Evolutionary conservation across 2,329 filamentous ascomycete genomes (phyloP).

Genomic region (Trichoderma harzianum): DNA sequence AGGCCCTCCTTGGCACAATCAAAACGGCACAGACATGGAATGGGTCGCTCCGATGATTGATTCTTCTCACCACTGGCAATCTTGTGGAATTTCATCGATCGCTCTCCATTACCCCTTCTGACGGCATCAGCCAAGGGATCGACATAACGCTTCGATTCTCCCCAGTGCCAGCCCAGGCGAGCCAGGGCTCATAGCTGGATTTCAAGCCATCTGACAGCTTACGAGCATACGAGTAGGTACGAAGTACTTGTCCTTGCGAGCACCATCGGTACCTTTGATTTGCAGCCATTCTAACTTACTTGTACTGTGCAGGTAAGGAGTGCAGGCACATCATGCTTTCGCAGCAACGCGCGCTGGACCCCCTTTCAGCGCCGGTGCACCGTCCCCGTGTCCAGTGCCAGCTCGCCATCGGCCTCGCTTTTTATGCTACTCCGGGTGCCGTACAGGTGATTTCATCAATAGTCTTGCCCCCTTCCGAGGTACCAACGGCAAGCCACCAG

Average conservation of each 20-base stretch:
- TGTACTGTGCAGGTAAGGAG: background rate
- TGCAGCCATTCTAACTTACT: background rate
- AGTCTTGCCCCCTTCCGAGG: background rate
- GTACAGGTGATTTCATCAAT: background rate
- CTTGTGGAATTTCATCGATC: background rate
- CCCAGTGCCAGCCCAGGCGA: background rate
- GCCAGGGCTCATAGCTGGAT: background rate
- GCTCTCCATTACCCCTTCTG: background rate
- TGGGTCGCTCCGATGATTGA: background rate
- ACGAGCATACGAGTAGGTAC: background rate
- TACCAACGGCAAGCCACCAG: background rate
- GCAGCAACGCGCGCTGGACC: background rate
- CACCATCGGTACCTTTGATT: background rate
- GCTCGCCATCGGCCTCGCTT: background rate
- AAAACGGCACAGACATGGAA: background rate
- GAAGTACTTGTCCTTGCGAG: background rate
- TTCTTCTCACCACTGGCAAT: background rate
- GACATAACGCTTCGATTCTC: background rate
- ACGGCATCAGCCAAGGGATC: constrained; percentile 5
- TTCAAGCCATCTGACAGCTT: background rate
- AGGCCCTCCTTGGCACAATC: background rate
- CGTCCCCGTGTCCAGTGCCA: background rate
- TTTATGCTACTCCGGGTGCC: background rate
- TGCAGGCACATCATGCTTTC: background rate
- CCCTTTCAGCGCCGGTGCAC: background rate